Base-by-base conservation (phyloP, 148 eudicot genomes). In the Cornus controversa region DNA sequence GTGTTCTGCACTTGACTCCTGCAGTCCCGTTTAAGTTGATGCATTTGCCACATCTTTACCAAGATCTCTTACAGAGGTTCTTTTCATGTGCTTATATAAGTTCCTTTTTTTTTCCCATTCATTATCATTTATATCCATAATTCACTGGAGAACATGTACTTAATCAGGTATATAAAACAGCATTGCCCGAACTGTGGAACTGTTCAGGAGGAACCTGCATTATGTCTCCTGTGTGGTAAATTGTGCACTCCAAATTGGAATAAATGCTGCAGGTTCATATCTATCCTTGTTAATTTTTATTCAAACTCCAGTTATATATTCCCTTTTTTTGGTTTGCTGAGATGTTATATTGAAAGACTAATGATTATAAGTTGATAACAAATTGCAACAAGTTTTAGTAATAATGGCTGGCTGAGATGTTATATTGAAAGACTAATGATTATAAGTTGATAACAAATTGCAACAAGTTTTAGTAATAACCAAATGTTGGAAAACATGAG, bases 31-130 rank as follows among this genome's bases (percentile, higher is more conserved):
- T 89, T 80, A 91, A 83, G 83, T 80, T 96, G 88, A 91, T 96
- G 94, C 79, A 64, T 72, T 84, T 96, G 79, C 98, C 99, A 69
- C 79, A 74, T 79, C 81, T 96, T 68, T 96, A 93, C 79, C 99
- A 96, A 77, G 98, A 96, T 88, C 90, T 96, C 72, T 77, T 93
- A 77, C 98, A 96, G 79, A 93, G 99, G 99, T 96, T 72, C n/a
- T 37, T 67, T 42, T 50, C 24, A n/a, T 75, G 16, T 22, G 14
- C 36, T 72, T 37, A 26, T 18, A n/a, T 7, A 9, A 22, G 29
- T 1, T 3, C 10, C 6, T 40, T 11, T 50, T 50, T 57, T 47
- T 5, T 66, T 20, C 66, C 53, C 28, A 16, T 54, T 34, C 57
- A 72, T 31, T 66, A 37, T 50, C 24, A 36, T 71, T 23, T 54